Conservation (phyloP, 768 basidiomycete genomes). For the Antrodiella citrinella region DNA sequence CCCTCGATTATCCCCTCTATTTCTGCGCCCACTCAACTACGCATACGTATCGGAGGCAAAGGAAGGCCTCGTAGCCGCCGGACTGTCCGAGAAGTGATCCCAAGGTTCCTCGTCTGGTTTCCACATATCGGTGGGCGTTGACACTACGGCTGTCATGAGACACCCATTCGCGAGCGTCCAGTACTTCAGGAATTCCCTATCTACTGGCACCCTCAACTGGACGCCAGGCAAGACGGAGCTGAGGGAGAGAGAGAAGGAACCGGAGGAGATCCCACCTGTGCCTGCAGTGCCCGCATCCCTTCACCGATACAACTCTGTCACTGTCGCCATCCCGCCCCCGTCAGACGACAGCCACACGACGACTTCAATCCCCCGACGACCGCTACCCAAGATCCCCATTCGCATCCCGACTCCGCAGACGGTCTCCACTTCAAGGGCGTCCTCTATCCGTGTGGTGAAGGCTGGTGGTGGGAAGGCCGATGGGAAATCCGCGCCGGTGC, state of each 20-base stretch:
- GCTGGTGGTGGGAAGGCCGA: neutral
- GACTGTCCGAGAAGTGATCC: neutral
- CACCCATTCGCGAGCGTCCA: constrained; percentile 8
- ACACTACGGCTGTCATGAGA: neutral
- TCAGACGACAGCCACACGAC: neutral
- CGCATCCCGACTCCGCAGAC: neutral
- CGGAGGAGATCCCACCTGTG: constrained; percentile 3
- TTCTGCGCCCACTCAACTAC: neutral
- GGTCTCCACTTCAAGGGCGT: neutral
- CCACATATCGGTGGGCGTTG: neutral
- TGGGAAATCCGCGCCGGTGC: neutral
- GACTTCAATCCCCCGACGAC: neutral
- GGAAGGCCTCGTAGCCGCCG: neutral
- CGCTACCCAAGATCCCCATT: neutral
- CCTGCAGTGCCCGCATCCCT: neutral
- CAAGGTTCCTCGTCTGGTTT: neutral
- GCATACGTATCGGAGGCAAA: neutral
- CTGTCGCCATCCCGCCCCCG: neutral
- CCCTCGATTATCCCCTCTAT: neutral
- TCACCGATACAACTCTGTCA: neutral
- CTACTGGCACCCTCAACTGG: constrained; percentile 3
- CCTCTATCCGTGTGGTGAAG: neutral
- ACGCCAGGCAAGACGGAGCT: neutral
- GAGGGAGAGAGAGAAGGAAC: neutral
- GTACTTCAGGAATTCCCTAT: constrained; percentile 4